Evolutionary conservation across 495 filamentous ascomycete genomes (phyloP).

Genomic region (Daldinia bambusicola): DNA sequence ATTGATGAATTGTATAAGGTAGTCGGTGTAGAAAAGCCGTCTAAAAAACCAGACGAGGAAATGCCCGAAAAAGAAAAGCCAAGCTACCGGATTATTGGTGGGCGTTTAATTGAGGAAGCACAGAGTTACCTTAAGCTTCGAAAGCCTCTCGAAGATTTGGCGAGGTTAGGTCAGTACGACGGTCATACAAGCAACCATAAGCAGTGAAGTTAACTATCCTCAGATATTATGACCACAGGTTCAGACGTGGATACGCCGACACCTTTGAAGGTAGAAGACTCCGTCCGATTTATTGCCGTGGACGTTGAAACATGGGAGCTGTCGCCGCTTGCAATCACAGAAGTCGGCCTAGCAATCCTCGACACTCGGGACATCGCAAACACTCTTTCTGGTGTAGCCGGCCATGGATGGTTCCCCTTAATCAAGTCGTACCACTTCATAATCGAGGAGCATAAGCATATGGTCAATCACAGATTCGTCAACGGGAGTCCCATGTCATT

Average conservation of each 20-base stretch:
- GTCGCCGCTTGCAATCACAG: constrained; percentile 70
- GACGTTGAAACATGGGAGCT: constrained; percentile 86
- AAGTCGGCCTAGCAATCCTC: constrained; percentile 85
- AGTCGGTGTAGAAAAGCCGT: constrained; percentile 43
- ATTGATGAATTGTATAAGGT: constrained; percentile 48
- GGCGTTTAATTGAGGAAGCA: constrained; percentile 64
- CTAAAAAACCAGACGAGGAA: constrained; percentile 15
- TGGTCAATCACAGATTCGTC: constrained; percentile 72
- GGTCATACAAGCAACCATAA: neutral
- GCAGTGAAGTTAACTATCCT: constrained; percentile 2
- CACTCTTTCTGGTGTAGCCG: constrained; percentile 67
- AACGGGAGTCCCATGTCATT: constrained; percentile 77
- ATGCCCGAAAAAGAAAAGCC: constrained; percentile 49
- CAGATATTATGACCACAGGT: neutral
- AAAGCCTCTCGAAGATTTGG: constrained; percentile 27
- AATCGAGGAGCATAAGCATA: constrained; percentile 71
- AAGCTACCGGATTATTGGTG: constrained; percentile 49
- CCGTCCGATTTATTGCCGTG: constrained; percentile 77
- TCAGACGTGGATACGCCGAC: constrained; percentile 38
- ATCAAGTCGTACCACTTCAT: constrained; percentile 81
- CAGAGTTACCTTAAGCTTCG: constrained; percentile 77
- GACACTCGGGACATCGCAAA: constrained; percentile 70
- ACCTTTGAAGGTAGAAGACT: constrained; percentile 57
- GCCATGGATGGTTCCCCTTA: constrained; percentile 68
- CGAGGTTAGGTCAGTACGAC: constrained; percentile 25